A percentile compares a stretch with the other conserved stretches of the same genome.
phyloP scores from a whole-genome alignment of 139 green algal species.

The Tetradesmus obliquus region DNA sequence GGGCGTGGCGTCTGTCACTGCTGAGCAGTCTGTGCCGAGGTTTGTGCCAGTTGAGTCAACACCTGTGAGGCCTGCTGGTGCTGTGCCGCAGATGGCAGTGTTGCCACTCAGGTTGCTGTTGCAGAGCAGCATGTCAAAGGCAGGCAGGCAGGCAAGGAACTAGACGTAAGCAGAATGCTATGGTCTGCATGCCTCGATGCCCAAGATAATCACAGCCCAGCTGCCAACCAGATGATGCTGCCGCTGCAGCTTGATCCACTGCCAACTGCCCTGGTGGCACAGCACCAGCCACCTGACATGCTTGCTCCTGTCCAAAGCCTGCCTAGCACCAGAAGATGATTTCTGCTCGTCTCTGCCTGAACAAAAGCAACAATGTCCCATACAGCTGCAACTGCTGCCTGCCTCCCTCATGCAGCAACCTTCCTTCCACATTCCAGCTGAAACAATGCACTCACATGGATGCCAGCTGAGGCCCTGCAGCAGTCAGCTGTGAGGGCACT shows the following conservation, averaged over 20 bases:
- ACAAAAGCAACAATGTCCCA: too few relatives aligned
- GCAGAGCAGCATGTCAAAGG: neutral
- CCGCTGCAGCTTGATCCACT: too few relatives aligned
- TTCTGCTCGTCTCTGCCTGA: too few relatives aligned
- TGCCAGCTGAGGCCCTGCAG: constrained; percentile 20
- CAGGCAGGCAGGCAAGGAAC: neutral
- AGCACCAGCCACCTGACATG: too few relatives aligned
- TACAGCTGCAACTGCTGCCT: neutral
- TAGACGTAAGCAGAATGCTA: neutral
- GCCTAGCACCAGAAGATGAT: too few relatives aligned
- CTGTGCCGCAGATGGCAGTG: neutral
- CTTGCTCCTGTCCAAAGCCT: too few relatives aligned
- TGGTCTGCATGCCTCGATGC: neutral
- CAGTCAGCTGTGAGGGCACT: constrained; percentile 27
- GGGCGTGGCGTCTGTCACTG: neutral
- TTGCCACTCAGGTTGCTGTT: constrained; percentile 31
- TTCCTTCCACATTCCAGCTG: neutral
- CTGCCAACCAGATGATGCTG: neutral
- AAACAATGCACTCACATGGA: constrained; percentile 1
- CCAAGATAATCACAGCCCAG: too few relatives aligned
- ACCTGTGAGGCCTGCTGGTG: neutral
- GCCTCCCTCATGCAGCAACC: neutral
- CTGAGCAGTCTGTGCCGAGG: constrained; percentile 14
- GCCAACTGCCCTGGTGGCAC: too few relatives aligned
- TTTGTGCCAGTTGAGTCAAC: neutral